These are phyloP conservation scores for Crassisporium funariophilum DNA, from an alignment of 768 basidiomycete species.

Conservation along the genomic window DNA sequence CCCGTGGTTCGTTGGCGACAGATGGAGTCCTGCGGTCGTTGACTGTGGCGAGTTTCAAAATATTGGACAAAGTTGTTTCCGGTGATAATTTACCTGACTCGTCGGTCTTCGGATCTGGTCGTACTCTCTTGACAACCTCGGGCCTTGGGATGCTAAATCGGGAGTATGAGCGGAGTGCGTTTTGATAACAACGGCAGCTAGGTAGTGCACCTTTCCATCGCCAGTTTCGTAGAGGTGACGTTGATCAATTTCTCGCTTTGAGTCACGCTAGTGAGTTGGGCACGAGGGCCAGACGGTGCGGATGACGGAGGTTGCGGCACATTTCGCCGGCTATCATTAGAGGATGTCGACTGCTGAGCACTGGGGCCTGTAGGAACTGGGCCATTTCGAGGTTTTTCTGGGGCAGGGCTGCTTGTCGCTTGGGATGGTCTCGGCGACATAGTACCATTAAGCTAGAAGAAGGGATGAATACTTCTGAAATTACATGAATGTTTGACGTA, in stretches of 20 bases:
- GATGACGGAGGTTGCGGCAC: conserved; percentile 34
- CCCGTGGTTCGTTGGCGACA: conserved; percentile 27
- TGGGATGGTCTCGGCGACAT: conserved; percentile 34
- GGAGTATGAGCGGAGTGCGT: conserved; percentile 3
- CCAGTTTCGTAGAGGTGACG: conserved; percentile 52
- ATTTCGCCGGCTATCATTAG: conserved; percentile 41
- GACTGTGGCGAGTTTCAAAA: conserved; percentile 14
- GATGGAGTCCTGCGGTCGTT: conserved; percentile 19
- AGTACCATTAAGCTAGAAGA: conserved; percentile 28
- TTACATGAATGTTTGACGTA: background rate
- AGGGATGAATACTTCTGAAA: background rate
- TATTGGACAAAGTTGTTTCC: conserved; percentile 14
- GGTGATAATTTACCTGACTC: conserved; percentile 36
- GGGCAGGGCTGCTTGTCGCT: conserved; percentile 26
- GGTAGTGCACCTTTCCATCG: conserved; percentile 62
- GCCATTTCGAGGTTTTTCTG: conserved; percentile 38
- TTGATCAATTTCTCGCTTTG: conserved; percentile 29
- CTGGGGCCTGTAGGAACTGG: conserved; percentile 43
- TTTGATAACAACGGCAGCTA: background rate
- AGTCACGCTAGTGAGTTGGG: conserved; percentile 44
- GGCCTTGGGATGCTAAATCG: conserved; percentile 66
- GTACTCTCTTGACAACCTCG: conserved; percentile 72
- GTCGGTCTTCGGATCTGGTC: conserved; percentile 39
- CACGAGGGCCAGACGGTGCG: conserved; percentile 60
- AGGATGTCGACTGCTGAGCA: conserved; percentile 27